Conservation (phyloP, 2,329 filamentous ascomycete genomes). For the Fusarium euwallaceae region DNA sequence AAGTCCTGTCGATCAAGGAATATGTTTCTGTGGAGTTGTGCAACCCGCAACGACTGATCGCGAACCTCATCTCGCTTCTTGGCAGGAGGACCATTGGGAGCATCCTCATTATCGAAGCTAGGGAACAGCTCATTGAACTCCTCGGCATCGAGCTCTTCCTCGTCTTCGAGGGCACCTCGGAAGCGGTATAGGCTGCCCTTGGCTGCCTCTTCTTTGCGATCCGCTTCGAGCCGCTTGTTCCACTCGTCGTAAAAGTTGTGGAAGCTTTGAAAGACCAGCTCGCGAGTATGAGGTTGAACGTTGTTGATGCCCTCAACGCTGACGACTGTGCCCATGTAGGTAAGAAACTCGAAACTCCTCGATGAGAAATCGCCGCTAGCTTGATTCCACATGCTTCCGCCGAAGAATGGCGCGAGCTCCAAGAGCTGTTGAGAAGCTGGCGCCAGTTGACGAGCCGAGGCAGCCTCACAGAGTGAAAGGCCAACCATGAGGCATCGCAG, state of each 20-base stretch:
- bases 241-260: conserved; percentile 83
- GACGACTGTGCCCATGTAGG: conserved; percentile 50
- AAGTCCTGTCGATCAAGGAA: conserved; percentile 61
- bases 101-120: conserved; percentile 72
- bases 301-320: conserved; percentile 62
- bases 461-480: conserved; percentile 69
- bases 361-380: conserved; percentile 35
- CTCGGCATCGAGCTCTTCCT: conserved; percentile 79
- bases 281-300: conserved; percentile 59
- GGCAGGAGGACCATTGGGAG: conserved; percentile 49
- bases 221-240: conserved; percentile 80
- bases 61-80: conserved; percentile 60
- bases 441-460: conserved; percentile 59
- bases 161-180: conserved; percentile 80
- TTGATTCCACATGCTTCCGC: conserved; percentile 55
- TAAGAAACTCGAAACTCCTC: conserved; percentile 60
- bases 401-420: conserved; percentile 67
- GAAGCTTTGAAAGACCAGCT: conserved; percentile 74
- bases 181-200: conserved; percentile 87
- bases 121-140: conserved; percentile 89
- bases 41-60: conserved; percentile 71
- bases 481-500: conserved; percentile 84
- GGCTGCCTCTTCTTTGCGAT: conserved; percentile 80
- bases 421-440: conserved; percentile 55
- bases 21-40: conserved; percentile 69